A percentile compares a stretch with the other conserved stretches of the same genome.
phyloP scores from a whole-genome alignment of 345 rosid species.

The Lepidium didymum region DNA sequence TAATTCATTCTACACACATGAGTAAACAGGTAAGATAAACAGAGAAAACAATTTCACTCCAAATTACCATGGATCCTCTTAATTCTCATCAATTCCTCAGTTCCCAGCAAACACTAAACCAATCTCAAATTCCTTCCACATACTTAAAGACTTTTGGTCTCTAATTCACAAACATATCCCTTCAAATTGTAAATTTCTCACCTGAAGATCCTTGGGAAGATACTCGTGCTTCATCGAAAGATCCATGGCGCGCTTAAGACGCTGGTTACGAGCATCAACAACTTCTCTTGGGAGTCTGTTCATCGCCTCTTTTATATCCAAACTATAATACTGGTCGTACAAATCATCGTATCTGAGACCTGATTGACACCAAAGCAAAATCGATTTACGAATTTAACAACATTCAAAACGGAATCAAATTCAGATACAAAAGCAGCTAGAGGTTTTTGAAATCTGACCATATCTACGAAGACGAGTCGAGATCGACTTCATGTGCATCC shows the following conservation, averaged over 20 bases:
- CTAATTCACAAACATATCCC: not conserved
- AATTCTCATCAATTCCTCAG: not conserved
- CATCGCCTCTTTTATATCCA: not conserved
- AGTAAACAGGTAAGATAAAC: not conserved
- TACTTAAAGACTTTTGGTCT: not conserved
- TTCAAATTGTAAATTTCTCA: not conserved
- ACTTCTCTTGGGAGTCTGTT: not conserved
- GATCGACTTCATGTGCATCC: not conserved
- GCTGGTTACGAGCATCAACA: not conserved
- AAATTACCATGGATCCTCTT: not conserved
- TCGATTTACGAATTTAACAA: not conserved
- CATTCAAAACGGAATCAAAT: not conserved
- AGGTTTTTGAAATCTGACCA: not conserved
- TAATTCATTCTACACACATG: not conserved
- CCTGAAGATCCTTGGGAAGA: not conserved
- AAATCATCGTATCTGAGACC: not conserved
- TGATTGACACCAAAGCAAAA: not conserved
- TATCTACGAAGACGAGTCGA: not conserved
- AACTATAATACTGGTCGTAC: not conserved
- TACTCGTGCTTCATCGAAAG: not conserved
- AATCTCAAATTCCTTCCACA: not conserved
- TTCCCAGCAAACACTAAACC: not conserved
- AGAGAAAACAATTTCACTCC: not conserved
- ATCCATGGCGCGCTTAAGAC: not conserved
- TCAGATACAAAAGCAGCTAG: not conserved